Conservation (phyloP, 352 stramenopile species). For the Discostella stelligera region DNA sequence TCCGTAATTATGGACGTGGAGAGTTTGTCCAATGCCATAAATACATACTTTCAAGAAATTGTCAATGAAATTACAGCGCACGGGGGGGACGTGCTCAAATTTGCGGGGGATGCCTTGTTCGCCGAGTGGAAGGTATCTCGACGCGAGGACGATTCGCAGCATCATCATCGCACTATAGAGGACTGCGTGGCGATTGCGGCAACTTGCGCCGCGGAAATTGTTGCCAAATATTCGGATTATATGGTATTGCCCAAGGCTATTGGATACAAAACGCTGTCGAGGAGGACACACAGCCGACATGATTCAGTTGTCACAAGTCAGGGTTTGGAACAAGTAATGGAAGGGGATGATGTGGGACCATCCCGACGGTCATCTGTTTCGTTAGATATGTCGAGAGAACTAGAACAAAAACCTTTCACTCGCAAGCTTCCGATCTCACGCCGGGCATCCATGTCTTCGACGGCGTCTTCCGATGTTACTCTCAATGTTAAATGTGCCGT, state of each 20-base stretch:
- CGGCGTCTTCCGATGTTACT: conserved; percentile 23
- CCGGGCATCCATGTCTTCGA: not conserved
- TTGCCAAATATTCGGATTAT: conserved; percentile 63
- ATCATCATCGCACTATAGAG: conserved; percentile 27
- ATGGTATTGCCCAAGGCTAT: conserved; percentile 33
- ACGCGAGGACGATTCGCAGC: too few species aligned
- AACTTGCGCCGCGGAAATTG: conserved; percentile 54
- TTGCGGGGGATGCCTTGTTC: conserved; percentile 80
- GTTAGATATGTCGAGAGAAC: not conserved
- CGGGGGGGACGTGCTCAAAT: conserved; percentile 79
- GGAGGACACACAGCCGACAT: not conserved
- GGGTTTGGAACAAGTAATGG: not conserved
- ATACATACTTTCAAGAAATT: conserved; percentile 78
- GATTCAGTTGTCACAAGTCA: not conserved
- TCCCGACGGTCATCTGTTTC: not conserved
- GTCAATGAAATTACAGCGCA: conserved; percentile 56
- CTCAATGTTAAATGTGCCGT: conserved; percentile 71
- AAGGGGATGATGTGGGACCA: not conserved
- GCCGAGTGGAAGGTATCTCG: conserved; percentile 62
- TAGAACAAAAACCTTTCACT: not conserved
- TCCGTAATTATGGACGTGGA: conserved; percentile 62
- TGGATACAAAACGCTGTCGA: conserved; percentile 8
- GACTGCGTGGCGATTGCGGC: conserved; percentile 50
- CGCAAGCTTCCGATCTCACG: not conserved
- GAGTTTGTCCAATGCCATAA: conserved; percentile 68